Conservation (phyloP, 257 asterid species). For the Capsicum pubescens region DNA sequence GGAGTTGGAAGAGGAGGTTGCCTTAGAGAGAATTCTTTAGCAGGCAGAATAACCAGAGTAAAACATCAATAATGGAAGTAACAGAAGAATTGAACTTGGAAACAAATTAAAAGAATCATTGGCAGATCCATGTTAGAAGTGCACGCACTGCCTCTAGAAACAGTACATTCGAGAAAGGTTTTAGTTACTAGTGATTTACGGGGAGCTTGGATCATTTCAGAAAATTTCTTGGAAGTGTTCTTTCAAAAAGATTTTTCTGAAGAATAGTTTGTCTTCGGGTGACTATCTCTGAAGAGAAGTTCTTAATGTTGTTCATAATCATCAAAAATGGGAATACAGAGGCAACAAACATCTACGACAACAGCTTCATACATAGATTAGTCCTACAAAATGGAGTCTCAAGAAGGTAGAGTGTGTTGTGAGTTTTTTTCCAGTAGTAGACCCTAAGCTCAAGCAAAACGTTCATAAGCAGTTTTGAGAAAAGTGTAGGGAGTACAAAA, state of each 20-base stretch:
- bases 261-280: background rate
- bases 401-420: too few relatives aligned
- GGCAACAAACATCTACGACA: too few relatives aligned
- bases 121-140: background rate
- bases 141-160: background rate
- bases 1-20: constrained; percentile 1
- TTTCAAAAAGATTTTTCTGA: background rate
- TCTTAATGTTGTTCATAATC: background rate
- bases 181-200: background rate
- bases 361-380: too few relatives aligned
- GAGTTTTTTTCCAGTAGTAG: too few relatives aligned
- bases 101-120: background rate
- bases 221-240: background rate
- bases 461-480: too few relatives aligned
- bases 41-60: background rate
- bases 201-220: background rate
- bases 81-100: background rate
- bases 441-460: too few relatives aligned
- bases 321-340: background rate
- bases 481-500: too few relatives aligned
- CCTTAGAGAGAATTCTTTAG: background rate
- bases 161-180: background rate
- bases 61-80: background rate
- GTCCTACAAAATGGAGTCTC: too few relatives aligned
- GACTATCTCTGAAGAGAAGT: background rate